Conservation (phyloP, 1,139 yeast genomes). For the Yamadazyma mexicana region DNA sequence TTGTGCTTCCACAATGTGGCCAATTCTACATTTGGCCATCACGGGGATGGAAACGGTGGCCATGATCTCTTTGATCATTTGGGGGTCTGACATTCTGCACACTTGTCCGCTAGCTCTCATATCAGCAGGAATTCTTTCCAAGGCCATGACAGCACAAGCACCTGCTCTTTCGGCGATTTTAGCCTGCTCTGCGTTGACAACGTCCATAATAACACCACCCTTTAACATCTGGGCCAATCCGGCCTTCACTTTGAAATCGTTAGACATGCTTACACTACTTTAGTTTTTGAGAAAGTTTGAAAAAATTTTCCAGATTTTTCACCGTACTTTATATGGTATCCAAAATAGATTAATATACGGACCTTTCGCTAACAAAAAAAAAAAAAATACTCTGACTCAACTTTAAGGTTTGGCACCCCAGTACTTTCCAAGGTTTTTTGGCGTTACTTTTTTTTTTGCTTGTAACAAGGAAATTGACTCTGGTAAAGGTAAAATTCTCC, state of each 20-base stretch:
- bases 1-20: conserved; percentile 84
- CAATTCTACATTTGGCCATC: conserved; percentile 88
- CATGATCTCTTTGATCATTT: conserved; percentile 78
- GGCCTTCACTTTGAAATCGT: conserved; percentile 65
- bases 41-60: conserved; percentile 72
- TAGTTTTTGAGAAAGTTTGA: neutral
- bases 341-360: too few species aligned
- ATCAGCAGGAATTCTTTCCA: conserved; percentile 85
- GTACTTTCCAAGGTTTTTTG: too few species aligned
- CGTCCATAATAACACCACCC: conserved; percentile 64
- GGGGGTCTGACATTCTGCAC: conserved; percentile 86
- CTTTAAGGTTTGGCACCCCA: too few species aligned
- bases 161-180: conserved; percentile 79
- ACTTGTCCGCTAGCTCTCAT: conserved; percentile 83
- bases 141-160: conserved; percentile 90
- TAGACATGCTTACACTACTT: conserved; percentile 34
- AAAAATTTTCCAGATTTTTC: conserved; percentile 1
- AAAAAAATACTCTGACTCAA: neutral
- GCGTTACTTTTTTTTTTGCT: too few species aligned
- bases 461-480: too few species aligned
- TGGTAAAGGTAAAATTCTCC: too few species aligned
- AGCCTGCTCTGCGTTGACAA: conserved; percentile 49
- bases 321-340: neutral
- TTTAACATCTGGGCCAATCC: conserved; percentile 89
- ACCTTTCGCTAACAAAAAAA: too few species aligned